Percentiles rank a stretch among this genome's conserved stretches.
Conservation (phyloP, 495 filamentous ascomycete species). For the Hypoxylon rickii region DNA sequence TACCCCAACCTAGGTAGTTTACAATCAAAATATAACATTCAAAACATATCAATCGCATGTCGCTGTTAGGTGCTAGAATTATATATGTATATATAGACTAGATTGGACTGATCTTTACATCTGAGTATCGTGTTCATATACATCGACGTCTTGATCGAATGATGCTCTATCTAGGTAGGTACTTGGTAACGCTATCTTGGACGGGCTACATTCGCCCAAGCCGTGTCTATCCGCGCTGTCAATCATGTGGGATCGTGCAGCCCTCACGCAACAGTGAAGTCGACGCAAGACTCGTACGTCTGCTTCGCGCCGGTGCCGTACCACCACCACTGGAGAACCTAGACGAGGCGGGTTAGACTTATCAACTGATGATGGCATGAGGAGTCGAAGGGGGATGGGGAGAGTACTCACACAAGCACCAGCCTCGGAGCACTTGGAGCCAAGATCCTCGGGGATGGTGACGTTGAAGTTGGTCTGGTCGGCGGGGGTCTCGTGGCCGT, state of each 20-base stretch:
- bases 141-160: constrained; percentile 18
- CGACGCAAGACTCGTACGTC: constrained; percentile 75
- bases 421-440: constrained; percentile 57
- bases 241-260: background rate
- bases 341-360: constrained; percentile 15
- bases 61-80: too few species aligned
- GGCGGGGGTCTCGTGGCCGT: constrained; percentile 59
- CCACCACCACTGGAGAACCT: constrained; percentile 74
- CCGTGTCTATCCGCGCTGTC: background rate
- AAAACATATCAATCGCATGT: background rate
- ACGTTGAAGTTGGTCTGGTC: constrained; percentile 68
- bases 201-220: background rate
- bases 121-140: too few species aligned
- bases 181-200: too few species aligned
- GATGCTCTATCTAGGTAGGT: too few species aligned
- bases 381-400: background rate
- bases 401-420: constrained; percentile 60
- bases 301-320: constrained; percentile 67
- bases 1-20: background rate
- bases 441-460: constrained; percentile 64
- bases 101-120: too few species aligned
- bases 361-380: too few species aligned
- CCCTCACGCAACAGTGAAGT: constrained; percentile 59
- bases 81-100: too few species aligned
- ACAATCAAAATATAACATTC: constrained; percentile 23